Base-by-base conservation (phyloP, 1,139 yeast species). In the Debaryomyces robertsiae region DNA sequence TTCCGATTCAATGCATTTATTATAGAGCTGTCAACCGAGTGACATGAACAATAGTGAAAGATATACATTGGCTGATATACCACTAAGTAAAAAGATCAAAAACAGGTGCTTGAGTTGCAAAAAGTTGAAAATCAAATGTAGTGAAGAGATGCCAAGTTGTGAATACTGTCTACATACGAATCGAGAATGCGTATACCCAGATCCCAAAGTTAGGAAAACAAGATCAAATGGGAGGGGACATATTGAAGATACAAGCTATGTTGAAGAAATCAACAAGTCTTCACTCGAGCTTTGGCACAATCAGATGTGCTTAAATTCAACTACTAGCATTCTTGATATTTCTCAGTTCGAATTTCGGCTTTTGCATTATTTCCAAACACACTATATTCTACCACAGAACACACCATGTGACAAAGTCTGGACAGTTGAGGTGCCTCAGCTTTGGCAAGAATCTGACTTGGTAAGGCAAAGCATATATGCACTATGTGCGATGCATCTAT, bases 111-210 rank as follows among this genome's bases (percentile, higher is more conserved):
- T 80, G 47, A 67, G 74, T 34, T 87, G 95, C 58, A 82, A 86
- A 52, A 67, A 74, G 44, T 65, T 80, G 43, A 86, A 86, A 58
- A 77, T 83, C 37, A 84, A 85, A 55, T 88, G 95, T 56, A 85
- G 84, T 53, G 95, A 88, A 50, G 53, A 42, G 22, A 78, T 80
- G 47, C 95, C 95, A 0, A 46, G 57, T 0, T 87, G 95, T 53
- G 36, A 33, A 17, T 38, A 38, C 25, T 38, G 41, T 19, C 22
- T 23, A 17, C 22, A 33, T 34, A 38, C 38, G 9, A 38, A 38
- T 13, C 17, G 34, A 24, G 30, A 29, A 23, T 38, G 38, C 18
- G 15, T 38, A 16, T 38, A 38, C 6, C 29, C 34, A 11, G 33
- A 29, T 15, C 29, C 29, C 3, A 30, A 9, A 15, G 14, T 4